Base-by-base conservation (phyloP, 2,329 filamentous ascomycete genomes). In the Arthrinium phaeospermum region DNA sequence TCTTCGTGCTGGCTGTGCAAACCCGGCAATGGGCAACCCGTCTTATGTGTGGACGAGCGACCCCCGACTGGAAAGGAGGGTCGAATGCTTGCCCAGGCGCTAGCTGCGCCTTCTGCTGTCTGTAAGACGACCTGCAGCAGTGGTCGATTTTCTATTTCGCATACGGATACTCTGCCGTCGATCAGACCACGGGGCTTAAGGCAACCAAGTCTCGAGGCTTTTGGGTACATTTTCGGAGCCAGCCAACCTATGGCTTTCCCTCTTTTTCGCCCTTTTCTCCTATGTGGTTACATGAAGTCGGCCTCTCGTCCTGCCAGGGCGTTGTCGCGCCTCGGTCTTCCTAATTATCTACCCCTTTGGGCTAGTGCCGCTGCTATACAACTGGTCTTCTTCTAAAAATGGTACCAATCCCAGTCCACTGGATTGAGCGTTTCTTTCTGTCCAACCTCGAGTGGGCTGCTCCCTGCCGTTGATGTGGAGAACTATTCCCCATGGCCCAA, bases 51-150 rank as follows among this genome's bases (percentile, higher is more conserved):
- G 49, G 49, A 24, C n/a, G n/a, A 41, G 34, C 57, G 41, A 68
- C 67, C n/a, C 41, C 24, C 24, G 67, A 41, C 30, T 68, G 67
- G 30, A 44, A 68, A 47, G 67, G 67, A 44, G 67, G 67, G 13
- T 27, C 22, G 67, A 19, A 12, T 68, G n/a, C 67, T n/a, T 46
- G 45, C 41, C 41, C 67, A 47, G 53, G 53, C 67, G 44, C 67
- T 68, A 68, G 67, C 67, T 68, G 67, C 67, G 67, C 67, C 67
- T 68, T 68, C 41, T 68, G 64, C 64, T 68, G 44, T 46, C 64
- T 68, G 67, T 47, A 68, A 68, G 67, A 68, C 67, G 45, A 22
- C 57, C 57, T 64, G 57, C 57, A 64, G 57, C 57, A 24, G 57
- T 64, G 57, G 57, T 22, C 57, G 34, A 41, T 64, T 64, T 37